Evolutionary conservation across 768 basidiomycete species (phyloP).

Genomic region (Mycena rebaudengoi): DNA sequence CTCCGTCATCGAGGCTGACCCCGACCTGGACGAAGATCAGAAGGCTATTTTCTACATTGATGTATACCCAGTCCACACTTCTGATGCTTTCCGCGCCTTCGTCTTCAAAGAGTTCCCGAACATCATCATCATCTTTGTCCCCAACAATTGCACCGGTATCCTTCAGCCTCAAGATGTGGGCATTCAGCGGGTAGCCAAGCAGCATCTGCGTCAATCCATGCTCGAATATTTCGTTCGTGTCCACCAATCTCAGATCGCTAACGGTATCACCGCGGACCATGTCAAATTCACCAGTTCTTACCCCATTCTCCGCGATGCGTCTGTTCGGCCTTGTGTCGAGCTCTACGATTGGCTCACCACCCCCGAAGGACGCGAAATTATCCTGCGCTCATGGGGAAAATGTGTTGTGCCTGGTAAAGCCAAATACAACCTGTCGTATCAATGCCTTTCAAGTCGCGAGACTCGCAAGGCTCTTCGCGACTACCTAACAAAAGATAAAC

Average conservation of each 20-base stretch:
- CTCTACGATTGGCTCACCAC: slow-evolving; percentile 22
- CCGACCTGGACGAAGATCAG: slow-evolving; percentile 19
- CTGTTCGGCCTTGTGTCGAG: slow-evolving; percentile 12
- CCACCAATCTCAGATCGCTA: slow-evolving; percentile 9
- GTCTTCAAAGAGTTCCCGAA: slow-evolving; percentile 19
- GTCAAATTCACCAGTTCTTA: slow-evolving; percentile 23
- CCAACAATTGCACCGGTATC: slow-evolving; percentile 29
- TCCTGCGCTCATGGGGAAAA: slow-evolving; percentile 15
- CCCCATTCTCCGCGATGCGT: slow-evolving; percentile 18
- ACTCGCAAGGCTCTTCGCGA: neutral
- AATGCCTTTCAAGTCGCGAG: neutral
- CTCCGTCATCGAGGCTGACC: slow-evolving; percentile 17
- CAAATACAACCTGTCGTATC: neutral
- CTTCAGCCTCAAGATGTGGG: slow-evolving; percentile 35
- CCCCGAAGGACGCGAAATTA: slow-evolving; percentile 4
- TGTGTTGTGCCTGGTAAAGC: neutral
- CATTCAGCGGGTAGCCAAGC: slow-evolving; percentile 29
- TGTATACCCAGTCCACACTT: slow-evolving; percentile 37
- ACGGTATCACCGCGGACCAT: slow-evolving; percentile 18
- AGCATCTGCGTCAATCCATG: slow-evolving; percentile 21
- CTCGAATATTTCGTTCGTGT: slow-evolving; percentile 11
- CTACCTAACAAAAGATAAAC: neutral
- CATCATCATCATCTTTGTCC: slow-evolving; percentile 26
- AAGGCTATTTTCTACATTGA: slow-evolving; percentile 32
- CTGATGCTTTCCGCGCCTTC: slow-evolving; percentile 31